Conservation (phyloP, 1,139 yeast genomes). For the Yamadazyma sp. region DNA sequence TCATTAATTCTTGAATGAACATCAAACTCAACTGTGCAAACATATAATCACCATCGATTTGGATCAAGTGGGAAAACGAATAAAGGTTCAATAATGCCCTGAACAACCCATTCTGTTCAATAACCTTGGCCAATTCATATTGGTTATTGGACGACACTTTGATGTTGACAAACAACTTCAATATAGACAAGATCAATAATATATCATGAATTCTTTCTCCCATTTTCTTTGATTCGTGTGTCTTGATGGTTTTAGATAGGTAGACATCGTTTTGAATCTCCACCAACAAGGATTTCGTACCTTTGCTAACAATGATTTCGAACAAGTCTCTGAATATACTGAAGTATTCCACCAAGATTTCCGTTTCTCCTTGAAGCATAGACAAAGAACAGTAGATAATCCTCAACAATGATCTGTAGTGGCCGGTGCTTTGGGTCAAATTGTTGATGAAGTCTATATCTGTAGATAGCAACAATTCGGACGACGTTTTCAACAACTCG, state of each 20-base stretch:
- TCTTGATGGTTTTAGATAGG: constrained; percentile 32
- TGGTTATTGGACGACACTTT: constrained; percentile 52
- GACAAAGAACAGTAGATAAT: constrained; percentile 51
- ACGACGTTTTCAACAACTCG: constrained; percentile 38
- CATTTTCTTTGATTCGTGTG: constrained; percentile 29
- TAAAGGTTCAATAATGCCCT: constrained; percentile 64
- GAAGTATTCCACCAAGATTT: constrained; percentile 46
- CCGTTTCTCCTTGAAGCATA: constrained; percentile 40
- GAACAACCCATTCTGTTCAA: constrained; percentile 61
- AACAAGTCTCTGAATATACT: constrained; percentile 57
- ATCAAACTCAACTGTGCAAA: constrained; percentile 74
- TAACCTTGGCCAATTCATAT: constrained; percentile 49
- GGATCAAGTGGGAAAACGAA: constrained; percentile 64
- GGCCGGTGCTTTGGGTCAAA: constrained; percentile 37
- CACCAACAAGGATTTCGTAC: constrained; percentile 53
- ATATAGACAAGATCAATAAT: constrained; percentile 58
- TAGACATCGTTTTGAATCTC: constrained; percentile 59
- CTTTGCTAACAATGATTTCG: constrained; percentile 58
- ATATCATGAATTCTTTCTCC: constrained; percentile 62
- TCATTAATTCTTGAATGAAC: constrained; percentile 68
- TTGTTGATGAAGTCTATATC: constrained; percentile 47
- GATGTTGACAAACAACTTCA: constrained; percentile 56
- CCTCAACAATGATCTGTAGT: constrained; percentile 62
- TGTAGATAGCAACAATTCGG: constrained; percentile 45
- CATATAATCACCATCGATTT: constrained; percentile 60